A percentile compares a stretch with the other conserved stretches of the same genome.
Conservation (phyloP, 83 land plant genomes). For the Diphasiastrum complanatum region DNA sequence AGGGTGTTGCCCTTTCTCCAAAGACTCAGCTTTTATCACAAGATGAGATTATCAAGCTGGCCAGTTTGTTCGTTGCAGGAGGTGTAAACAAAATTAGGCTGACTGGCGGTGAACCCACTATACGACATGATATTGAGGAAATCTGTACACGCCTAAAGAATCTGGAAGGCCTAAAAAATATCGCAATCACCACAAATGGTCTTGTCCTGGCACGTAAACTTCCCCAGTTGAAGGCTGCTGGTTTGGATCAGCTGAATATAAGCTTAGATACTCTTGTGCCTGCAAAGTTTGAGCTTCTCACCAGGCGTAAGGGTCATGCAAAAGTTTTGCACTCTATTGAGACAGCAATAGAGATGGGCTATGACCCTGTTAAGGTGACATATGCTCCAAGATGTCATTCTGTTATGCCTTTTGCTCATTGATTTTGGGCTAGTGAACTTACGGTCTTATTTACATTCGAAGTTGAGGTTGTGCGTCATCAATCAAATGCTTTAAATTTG, state of each 20-base stretch:
- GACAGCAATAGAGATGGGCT: constrained; percentile 71
- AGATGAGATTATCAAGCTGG: constrained; percentile 62
- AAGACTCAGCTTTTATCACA: constrained; percentile 51
- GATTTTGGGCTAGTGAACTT: neutral
- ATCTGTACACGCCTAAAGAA: constrained; percentile 49
- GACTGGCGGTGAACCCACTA: constrained; percentile 96
- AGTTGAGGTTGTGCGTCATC: too few species aligned
- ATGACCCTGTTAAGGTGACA: constrained; percentile 78
- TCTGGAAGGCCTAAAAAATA: constrained; percentile 59
- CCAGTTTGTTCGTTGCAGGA: constrained; percentile 65
- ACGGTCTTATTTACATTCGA: constrained; percentile 1
- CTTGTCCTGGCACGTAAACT: constrained; percentile 72
- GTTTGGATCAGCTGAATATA: constrained; percentile 65
- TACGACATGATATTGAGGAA: constrained; percentile 83
- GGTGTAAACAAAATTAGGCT: constrained; percentile 88
- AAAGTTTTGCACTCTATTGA: constrained; percentile 78
- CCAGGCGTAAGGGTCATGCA: constrained; percentile 84
- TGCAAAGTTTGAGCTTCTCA: constrained; percentile 91
- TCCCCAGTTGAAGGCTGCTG: constrained; percentile 70
- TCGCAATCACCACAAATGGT: constrained; percentile 94
- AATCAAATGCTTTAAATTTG: neutral
- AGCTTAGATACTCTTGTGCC: constrained; percentile 92
- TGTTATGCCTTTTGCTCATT: neutral
- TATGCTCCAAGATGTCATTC: neutral
- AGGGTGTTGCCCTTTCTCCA: constrained; percentile 92